Base-by-base conservation (phyloP, 495 filamentous ascomycete species). In the Penicillium pancosmium region DNA sequence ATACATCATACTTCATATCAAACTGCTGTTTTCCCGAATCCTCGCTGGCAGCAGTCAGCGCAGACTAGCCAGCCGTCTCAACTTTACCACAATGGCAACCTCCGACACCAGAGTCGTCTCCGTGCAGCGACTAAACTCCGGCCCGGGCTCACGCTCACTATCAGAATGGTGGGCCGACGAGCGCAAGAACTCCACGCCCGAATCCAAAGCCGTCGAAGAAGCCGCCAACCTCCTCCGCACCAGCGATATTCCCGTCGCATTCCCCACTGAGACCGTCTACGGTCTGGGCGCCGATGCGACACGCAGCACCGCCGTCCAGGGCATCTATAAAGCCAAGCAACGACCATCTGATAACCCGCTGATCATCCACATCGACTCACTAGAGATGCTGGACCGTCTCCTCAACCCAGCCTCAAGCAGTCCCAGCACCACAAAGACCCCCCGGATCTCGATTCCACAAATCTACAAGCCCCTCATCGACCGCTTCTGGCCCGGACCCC, bases 261-360 rank as follows among this genome's bases (percentile, higher is more conserved):
- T 99, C 69, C 95, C 94, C 5, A 99, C 95, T 0, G 94, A 99
- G 75, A 99, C 94, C 6, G 94, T 99, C 10, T 99, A 99, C 72
- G 94, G 94, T 2, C 81, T 99, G 13, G 94, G 92, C 50, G 94
- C 93, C 18, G 94, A 98, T 78, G 95, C 94, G 6, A 97, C 92
- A 31, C 83, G 89, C 66, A 88, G 82, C 61, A 78, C 73, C 38
- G 88, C 93, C n/a, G 93, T 97, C n/a, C 82, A 82, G 57, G 91
- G 90, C 6, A 99, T 99, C 64, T 99, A 92, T 73, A 77, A 81
- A 15, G 92, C 92, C 8, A 99, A 99, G 74, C 88, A 89, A 51
- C 77, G 94, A 47, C 94, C 94, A 15, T 86, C 86, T 5, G 94
- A 99, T 71, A 99, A 99, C 68, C 94, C 94, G 1, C 80, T 99